phyloP scores from a whole-genome alignment of 495 filamentous ascomycete species.

The Hypomontagnella submonticulosa region DNA sequence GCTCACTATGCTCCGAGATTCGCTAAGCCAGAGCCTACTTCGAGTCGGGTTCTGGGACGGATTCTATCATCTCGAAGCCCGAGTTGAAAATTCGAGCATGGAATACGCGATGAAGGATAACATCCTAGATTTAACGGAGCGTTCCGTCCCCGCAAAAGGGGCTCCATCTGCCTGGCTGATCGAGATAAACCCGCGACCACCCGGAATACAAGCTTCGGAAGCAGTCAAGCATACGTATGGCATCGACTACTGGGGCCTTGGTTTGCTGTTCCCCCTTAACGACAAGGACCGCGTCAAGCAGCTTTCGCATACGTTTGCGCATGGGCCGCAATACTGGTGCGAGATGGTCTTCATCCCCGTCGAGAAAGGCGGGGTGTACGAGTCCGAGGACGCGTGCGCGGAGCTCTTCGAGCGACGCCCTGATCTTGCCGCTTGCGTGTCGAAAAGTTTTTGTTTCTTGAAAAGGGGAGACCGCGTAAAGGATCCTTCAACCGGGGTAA shows the following conservation, averaged over 20 bases:
- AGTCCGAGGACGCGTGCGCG: not conserved
- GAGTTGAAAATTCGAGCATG: slow-evolving; percentile 5
- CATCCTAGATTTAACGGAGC: not conserved
- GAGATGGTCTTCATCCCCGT: not conserved
- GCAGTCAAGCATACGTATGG: not conserved
- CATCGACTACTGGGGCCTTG: slow-evolving; percentile 4
- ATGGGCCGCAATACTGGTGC: too few species aligned
- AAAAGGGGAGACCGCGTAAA: not conserved
- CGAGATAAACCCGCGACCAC: slow-evolving; percentile 2
- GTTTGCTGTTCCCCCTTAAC: slow-evolving; percentile 3
- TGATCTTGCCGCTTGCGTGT: not conserved
- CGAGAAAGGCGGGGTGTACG: not conserved
- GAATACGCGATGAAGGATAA: not conserved
- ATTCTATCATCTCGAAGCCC: slow-evolving; percentile 1
- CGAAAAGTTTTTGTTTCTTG: not conserved
- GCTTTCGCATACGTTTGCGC: not conserved
- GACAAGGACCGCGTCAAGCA: slow-evolving; percentile 3
- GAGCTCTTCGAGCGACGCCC: not conserved
- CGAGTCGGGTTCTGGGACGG: not conserved
- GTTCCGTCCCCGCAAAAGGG: not conserved
- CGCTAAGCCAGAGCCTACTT: not conserved
- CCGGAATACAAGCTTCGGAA: not conserved
- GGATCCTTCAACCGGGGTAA: not conserved
- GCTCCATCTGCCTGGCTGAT: not conserved
- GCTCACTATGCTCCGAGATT: not conserved